phyloP scores from a whole-genome alignment of 2,329 filamentous ascomycete species.

The Ceratocystis alfenasii region DNA sequence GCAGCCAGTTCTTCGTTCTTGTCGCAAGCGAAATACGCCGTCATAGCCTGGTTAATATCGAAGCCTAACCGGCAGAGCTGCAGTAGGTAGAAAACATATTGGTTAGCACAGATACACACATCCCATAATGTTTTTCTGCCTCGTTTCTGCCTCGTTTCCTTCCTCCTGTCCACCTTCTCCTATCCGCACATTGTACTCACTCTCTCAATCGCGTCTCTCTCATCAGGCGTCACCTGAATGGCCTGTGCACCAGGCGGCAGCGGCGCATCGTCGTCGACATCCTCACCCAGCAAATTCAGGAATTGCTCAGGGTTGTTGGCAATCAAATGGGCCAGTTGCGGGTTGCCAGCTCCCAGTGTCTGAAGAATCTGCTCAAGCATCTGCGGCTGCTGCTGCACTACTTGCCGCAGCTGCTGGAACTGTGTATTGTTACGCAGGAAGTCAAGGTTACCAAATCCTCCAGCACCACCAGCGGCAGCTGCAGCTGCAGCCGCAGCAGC shows the following conservation, averaged over 20 bases:
- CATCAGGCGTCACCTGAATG: constrained; percentile 87
- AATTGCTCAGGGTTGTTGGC: constrained; percentile 88
- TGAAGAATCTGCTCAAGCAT: constrained; percentile 98
- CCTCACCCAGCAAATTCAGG: constrained; percentile 77
- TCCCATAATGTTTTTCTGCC: constrained; percentile 19
- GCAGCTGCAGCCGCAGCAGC: constrained; percentile 36
- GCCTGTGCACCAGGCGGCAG: constrained; percentile 79
- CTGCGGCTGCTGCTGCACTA: constrained; percentile 92
- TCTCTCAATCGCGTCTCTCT: constrained; percentile 91
- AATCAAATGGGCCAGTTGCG: constrained; percentile 84
- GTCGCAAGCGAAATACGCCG: constrained; percentile 98
- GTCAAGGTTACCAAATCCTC: constrained; percentile 66
- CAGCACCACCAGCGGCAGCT: constrained; percentile 39
- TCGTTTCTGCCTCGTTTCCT: constrained; percentile 46
- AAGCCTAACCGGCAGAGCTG: constrained; percentile 89
- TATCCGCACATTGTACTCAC: constrained; percentile 36
- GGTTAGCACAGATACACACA: not conserved
- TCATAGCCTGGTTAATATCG: constrained; percentile 82
- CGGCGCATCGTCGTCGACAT: constrained; percentile 69
- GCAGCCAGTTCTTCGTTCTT: constrained; percentile 98
- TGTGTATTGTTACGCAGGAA: constrained; percentile 92
- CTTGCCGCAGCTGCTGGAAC: constrained; percentile 93
- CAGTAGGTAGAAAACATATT: not conserved
- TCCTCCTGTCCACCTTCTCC: constrained; percentile 73
- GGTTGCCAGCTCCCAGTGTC: constrained; percentile 89